Evolutionary conservation across 2,329 filamentous ascomycete species (phyloP).

Genomic region (Thielaviopsis musarum): DNA sequence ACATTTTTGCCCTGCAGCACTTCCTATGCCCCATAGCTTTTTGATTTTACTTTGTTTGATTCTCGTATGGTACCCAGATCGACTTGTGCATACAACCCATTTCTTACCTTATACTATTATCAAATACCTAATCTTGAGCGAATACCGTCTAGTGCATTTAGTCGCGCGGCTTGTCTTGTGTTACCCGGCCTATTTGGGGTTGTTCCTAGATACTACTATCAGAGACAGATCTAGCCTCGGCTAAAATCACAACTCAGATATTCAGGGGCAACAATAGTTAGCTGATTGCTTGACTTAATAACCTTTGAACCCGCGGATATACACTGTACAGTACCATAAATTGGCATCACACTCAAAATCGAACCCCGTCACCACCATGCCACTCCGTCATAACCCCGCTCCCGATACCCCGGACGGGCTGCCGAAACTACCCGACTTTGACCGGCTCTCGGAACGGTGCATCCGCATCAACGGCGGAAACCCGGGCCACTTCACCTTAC

Average conservation of each 20-base stretch:
- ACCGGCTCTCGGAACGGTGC: slow-evolving; percentile 60
- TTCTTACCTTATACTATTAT: too few species aligned
- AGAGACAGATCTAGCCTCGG: background rate
- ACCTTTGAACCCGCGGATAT: background rate
- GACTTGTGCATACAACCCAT: too few species aligned
- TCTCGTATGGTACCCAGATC: too few species aligned
- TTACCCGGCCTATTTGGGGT: background rate
- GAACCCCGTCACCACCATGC: background rate
- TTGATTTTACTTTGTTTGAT: too few species aligned
- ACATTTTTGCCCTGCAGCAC: too few species aligned
- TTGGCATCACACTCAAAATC: background rate
- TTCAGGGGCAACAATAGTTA: background rate
- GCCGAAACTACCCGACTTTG: slow-evolving; percentile 50
- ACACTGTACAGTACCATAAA: background rate
- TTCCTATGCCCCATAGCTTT: too few species aligned
- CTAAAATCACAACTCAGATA: background rate
- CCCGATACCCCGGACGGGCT: slow-evolving; percentile 26
- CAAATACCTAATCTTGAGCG: background rate
- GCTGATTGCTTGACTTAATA: background rate
- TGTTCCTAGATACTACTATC: background rate
- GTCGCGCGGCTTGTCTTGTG: background rate
- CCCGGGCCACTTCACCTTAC: slow-evolving; percentile 61
- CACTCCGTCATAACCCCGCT: background rate
- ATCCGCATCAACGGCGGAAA: slow-evolving; percentile 82
- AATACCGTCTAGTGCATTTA: background rate